phyloP scores from a whole-genome alignment of 2,329 filamentous ascomycete genomes.

The Neospermospora avenae region DNA sequence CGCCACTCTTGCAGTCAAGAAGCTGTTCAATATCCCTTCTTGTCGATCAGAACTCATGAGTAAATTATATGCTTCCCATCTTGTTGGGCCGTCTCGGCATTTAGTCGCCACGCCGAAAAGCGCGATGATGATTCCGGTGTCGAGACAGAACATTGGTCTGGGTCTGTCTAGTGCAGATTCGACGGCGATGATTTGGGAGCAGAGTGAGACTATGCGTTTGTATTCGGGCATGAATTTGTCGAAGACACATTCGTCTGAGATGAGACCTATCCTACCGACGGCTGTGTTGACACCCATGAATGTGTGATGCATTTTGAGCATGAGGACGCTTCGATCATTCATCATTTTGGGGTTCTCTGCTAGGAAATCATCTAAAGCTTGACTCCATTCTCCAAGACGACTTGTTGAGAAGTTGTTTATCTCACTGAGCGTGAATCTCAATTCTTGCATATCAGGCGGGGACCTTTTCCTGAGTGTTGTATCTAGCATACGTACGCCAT shows the following conservation, averaged over 20 bases:
- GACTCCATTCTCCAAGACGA: background rate
- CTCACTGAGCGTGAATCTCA: background rate
- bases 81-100: slow-evolving; percentile 7
- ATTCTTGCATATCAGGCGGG: background rate
- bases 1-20: background rate
- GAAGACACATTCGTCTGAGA: background rate
- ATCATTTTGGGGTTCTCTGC: background rate
- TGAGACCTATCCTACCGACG: slow-evolving; percentile 6
- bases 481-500: background rate
- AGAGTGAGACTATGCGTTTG: slow-evolving; percentile 1
- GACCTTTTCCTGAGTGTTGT: background rate
- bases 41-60: slow-evolving; percentile 3
- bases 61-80: slow-evolving; percentile 5
- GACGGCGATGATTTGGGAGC: background rate
- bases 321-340: background rate
- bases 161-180: background rate
- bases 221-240: slow-evolving; percentile 12
- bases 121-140: slow-evolving; percentile 7
- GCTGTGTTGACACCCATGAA: slow-evolving; percentile 13
- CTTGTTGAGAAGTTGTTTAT: background rate
- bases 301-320: slow-evolving; percentile 7
- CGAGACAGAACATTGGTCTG: slow-evolving; percentile 2
- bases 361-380: background rate
- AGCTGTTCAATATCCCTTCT: slow-evolving; percentile 12
- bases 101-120: slow-evolving; percentile 1